Base-by-base conservation (phyloP, 768 basidiomycete species). In the Boletus tomentosulus region DNA sequence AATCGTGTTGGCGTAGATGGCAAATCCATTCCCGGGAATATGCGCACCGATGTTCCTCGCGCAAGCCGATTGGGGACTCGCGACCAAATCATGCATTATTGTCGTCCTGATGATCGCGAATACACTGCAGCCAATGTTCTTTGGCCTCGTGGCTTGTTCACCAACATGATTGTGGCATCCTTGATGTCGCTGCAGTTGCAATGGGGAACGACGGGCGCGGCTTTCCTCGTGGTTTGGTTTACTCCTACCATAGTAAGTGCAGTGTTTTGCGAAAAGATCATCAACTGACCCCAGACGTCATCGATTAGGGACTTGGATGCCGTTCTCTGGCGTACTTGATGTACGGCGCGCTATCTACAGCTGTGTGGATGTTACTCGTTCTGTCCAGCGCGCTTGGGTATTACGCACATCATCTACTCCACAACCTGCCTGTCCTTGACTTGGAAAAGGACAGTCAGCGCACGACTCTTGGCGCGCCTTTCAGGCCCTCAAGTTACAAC, bases 191-290 rank as follows among this genome's bases (percentile, higher is more conserved):
- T 74, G 22, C 53, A 51, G 10, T 27, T 74, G 19, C 72, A 74
- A 50, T 74, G 69, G 73, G 65, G 58, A 0, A 70, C 72, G 6
- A 63, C 65, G 2, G 39, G 53, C 0, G 65, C 71, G 11, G 71
- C 72, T 1, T 3, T 72, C 31, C 39, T 71, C 4, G 58, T 60
- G 9, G 60, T 60, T 11, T 66, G 61, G 57, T 68, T 55, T 27
- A 72, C 68, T 0, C 72, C 8, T 16, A 74, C 72, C 1, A 55
- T 55, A 3, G 65, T 64, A 33, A 49, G 62, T 60, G 43, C 15
- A 22, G 10, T 3, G 38, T 45, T 8, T 12, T 4, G 8, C 13
- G 16, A 15, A 28, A 2, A 16, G 6, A 13, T 4, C 24, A n/a
- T 28, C 8, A 10, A n/a, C 43, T 45, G 15, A 45, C 16, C 12